Evolutionary conservation across 2,329 filamentous ascomycete genomes (phyloP).

Genomic region (Fusarium sublunatum): DNA sequence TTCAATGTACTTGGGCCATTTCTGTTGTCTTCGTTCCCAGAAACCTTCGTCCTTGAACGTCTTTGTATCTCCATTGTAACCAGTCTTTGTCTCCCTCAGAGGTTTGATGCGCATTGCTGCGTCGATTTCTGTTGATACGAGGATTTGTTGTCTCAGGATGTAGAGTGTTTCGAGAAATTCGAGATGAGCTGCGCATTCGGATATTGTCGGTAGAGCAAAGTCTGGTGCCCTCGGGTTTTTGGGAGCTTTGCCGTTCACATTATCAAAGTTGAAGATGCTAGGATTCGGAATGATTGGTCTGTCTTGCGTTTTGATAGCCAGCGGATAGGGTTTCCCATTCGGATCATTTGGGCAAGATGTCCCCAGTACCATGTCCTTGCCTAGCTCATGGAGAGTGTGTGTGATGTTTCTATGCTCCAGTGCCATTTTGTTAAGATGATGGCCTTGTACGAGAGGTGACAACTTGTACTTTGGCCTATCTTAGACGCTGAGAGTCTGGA

Average conservation of each 20-base stretch:
- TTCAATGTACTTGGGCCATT: slow-evolving; percentile 45
- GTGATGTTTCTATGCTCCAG: slow-evolving; percentile 13
- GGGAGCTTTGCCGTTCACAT: rapidly evolving
- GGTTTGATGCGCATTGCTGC: slow-evolving; percentile 32
- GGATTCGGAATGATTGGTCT: slow-evolving; percentile 9
- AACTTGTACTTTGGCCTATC: neutral
- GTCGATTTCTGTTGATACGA: slow-evolving; percentile 38
- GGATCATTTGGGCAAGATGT: neutral
- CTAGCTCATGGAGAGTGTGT: slow-evolving; percentile 16
- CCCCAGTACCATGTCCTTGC: slow-evolving; percentile 10
- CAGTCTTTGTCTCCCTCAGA: slow-evolving; percentile 26
- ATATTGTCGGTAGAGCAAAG: slow-evolving; percentile 3
- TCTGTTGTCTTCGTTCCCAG: slow-evolving; percentile 33
- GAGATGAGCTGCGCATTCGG: slow-evolving; percentile 58
- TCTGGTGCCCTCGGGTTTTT: rapidly evolving
- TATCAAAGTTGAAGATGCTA: slow-evolving; percentile 2
- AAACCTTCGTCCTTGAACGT: slow-evolving; percentile 37
- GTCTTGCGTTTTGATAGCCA: slow-evolving; percentile 1
- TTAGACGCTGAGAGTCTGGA: neutral
- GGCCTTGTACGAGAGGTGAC: neutral
- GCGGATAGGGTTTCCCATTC: slow-evolving; percentile 5
- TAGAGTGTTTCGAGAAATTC: slow-evolving; percentile 69
- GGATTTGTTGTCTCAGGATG: slow-evolving; percentile 56
- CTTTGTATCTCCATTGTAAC: slow-evolving; percentile 31
- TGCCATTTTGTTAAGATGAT: slow-evolving; percentile 4